A percentile compares a stretch with the other conserved stretches of the same genome.
phyloP scores from a whole-genome alignment of 2,329 filamentous ascomycete genomes.

The Exophiala oligosperma region DNA sequence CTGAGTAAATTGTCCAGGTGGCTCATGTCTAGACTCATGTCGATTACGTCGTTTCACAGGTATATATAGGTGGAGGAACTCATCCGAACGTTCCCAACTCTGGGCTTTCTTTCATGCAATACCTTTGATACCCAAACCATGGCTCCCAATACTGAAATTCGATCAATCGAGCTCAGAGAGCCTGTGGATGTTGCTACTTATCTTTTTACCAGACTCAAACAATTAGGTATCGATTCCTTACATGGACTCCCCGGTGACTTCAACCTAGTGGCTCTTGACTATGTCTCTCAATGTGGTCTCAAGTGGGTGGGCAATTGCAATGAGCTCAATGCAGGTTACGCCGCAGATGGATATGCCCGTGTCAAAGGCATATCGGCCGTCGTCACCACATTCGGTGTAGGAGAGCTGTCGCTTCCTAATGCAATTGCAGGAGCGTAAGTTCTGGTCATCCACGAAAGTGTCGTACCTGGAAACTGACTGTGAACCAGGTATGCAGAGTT shows the following conservation, averaged over 20 bases:
- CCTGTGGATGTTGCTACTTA: constrained; percentile 52
- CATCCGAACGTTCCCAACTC: not conserved
- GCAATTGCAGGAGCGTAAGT: constrained; percentile 47
- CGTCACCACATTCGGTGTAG: constrained; percentile 62
- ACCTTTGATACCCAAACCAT: constrained; percentile 2
- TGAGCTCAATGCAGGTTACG: constrained; percentile 67
- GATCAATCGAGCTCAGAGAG: constrained; percentile 44
- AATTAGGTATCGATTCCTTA: constrained; percentile 52
- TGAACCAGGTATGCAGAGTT: constrained; percentile 56
- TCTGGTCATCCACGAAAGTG: constrained; percentile 27
- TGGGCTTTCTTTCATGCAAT: not conserved
- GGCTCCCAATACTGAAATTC: constrained; percentile 36
- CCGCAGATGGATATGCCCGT: constrained; percentile 77
- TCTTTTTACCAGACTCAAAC: constrained; percentile 49
- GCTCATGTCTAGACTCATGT: not conserved
- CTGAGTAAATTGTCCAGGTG: not conserved
- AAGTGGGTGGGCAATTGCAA: constrained; percentile 64
- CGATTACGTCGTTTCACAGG: constrained; percentile 6
- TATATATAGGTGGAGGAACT: constrained; percentile 1
- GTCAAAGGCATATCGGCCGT: constrained; percentile 40
- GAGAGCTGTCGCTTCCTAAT: constrained; percentile 44
- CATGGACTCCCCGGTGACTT: constrained; percentile 55
- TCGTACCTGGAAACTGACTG: constrained; percentile 36
- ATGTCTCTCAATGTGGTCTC: constrained; percentile 54
- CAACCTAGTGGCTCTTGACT: constrained; percentile 52